Evolutionary conservation across 805 yeast species (phyloP).

Genomic region (Cephaloascus albidus): DNA sequence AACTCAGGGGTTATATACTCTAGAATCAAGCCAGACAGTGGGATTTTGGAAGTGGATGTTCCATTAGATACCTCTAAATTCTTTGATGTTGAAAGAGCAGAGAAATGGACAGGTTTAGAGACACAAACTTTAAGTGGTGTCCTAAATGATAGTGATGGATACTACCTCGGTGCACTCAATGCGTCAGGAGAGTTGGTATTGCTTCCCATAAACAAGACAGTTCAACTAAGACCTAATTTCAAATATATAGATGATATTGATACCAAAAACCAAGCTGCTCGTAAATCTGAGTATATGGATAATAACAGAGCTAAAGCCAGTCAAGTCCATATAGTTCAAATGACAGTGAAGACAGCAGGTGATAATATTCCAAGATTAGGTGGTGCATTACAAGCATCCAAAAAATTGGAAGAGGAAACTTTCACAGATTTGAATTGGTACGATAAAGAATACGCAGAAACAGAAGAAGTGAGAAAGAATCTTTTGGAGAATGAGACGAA

Average conservation of each 20-base stretch:
- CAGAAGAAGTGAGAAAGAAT: constrained; percentile 12
- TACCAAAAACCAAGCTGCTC: constrained; percentile 29
- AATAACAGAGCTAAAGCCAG: constrained; percentile 15
- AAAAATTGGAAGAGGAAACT: constrained; percentile 53
- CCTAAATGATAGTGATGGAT: constrained; percentile 43
- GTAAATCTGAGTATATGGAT: constrained; percentile 28
- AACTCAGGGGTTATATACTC: constrained; percentile 31
- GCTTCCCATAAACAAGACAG: constrained; percentile 53
- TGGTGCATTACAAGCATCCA: constrained; percentile 61
- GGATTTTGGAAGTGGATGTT: constrained; percentile 63
- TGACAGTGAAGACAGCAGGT: constrained; percentile 60
- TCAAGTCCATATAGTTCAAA: constrained; percentile 58
- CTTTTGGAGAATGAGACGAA: constrained; percentile 12
- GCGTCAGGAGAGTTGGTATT: constrained; percentile 47
- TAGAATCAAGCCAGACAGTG: constrained; percentile 51
- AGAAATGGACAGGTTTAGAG: constrained; percentile 53
- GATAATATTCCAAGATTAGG: constrained; percentile 52
- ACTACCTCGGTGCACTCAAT: constrained; percentile 27
- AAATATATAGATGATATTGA: constrained; percentile 62
- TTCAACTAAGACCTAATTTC: constrained; percentile 78
- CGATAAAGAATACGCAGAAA: constrained; percentile 23
- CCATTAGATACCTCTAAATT: constrained; percentile 65
- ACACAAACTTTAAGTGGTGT: constrained; percentile 68
- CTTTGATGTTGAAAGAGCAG: constrained; percentile 56
- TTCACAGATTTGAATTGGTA: constrained; percentile 33